These are phyloP conservation scores for Leccinum imitatum DNA, from an alignment of 768 basidiomycete genomes.

Conservation along the genomic window DNA sequence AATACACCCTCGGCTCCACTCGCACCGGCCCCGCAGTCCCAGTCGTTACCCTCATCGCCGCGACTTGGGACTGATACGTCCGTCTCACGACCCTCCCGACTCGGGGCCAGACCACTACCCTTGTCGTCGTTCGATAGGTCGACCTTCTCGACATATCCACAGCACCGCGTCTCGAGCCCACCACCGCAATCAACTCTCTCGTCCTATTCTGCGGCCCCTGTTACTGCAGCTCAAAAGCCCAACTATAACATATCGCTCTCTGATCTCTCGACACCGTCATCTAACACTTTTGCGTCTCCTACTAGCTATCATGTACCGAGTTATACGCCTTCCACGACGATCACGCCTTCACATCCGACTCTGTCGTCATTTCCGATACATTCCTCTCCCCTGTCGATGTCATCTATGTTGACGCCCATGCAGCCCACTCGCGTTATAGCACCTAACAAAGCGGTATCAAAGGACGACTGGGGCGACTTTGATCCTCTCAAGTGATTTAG, in stretches of 20 bases:
- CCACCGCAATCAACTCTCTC: constrained; percentile 19
- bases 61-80: constrained; percentile 32
- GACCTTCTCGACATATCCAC: constrained; percentile 26
- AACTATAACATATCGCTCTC: constrained; percentile 58
- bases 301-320: constrained; percentile 16
- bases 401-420: constrained; percentile 57
- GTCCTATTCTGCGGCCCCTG: constrained; percentile 9
- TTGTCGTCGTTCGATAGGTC: constrained; percentile 36
- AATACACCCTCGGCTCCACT: constrained; percentile 14
- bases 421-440: constrained; percentile 45
- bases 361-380: constrained; percentile 32
- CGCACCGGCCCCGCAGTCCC: constrained; percentile 24
- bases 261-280: constrained; percentile 23
- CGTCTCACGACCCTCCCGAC: constrained; percentile 36
- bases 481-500: constrained; percentile 51
- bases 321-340: constrained; percentile 17
- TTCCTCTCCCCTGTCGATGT: constrained; percentile 39
- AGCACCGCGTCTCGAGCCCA: constrained; percentile 21
- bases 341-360: constrained; percentile 21
- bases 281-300: constrained; percentile 13
- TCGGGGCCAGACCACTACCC: constrained; percentile 39
- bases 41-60: constrained; percentile 42
- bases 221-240: constrained; percentile 38
- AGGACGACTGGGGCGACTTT: constrained; percentile 79
- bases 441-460: constrained; percentile 49